Percentiles rank a stretch among this genome's conserved stretches.
These are phyloP conservation scores for Prunus mongolica DNA, from an alignment of 306 rosid species.

Conservation along the genomic window DNA sequence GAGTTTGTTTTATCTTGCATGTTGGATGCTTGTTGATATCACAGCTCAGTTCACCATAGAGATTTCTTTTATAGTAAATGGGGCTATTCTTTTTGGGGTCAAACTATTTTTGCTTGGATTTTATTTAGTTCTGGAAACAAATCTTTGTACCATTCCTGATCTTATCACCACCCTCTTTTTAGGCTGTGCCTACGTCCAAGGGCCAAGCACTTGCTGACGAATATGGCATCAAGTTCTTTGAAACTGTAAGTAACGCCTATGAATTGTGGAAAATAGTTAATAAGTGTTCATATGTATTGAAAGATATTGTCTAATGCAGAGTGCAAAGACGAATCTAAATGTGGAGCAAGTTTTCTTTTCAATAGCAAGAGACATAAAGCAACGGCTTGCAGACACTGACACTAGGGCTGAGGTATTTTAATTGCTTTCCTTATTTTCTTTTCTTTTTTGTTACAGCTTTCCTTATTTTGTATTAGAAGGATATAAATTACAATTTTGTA, in stretches of 20 bases:
- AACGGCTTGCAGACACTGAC: slow-evolving; percentile 78
- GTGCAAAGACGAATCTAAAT: slow-evolving; percentile 91
- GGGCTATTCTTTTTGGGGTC: neutral
- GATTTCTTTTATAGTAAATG: neutral
- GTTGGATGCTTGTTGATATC: neutral
- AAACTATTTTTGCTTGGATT: neutral
- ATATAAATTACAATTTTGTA: neutral
- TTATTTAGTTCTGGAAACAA: neutral
- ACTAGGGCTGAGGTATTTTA: slow-evolving; percentile 59
- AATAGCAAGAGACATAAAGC: slow-evolving; percentile 80
- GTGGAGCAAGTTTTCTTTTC: slow-evolving; percentile 96
- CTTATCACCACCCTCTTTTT: neutral
- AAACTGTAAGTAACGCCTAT: slow-evolving; percentile 68
- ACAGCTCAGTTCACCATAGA: neutral
- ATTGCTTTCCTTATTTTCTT: neutral
- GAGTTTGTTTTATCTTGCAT: slow-evolving; percentile 2
- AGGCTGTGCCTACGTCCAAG: slow-evolving; percentile 92
- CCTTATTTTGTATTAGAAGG: neutral
- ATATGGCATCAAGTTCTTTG: slow-evolving; percentile 92
- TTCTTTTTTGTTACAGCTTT: neutral
- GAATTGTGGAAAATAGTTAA: slow-evolving; percentile 15
- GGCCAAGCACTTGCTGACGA: slow-evolving; percentile 98
- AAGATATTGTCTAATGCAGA: slow-evolving; percentile 40
- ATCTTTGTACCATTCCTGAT: neutral
- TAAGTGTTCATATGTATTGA: slow-evolving; percentile 8